Conservation (phyloP, 1,139 yeast species). For the Yamadazyma oceani region DNA sequence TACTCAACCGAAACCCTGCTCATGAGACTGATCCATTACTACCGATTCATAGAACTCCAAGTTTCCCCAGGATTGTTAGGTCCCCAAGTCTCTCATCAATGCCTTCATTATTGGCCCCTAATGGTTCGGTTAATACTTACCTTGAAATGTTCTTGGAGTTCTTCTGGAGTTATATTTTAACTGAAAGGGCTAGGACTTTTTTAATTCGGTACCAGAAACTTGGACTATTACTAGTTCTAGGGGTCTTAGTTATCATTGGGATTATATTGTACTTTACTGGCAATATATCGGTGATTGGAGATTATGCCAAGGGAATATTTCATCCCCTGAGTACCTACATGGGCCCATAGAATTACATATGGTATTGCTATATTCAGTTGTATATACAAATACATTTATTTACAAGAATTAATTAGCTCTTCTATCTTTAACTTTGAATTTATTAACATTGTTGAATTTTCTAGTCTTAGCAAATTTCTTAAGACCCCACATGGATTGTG, state of each 20-base stretch:
- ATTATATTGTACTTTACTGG: conserved; percentile 20
- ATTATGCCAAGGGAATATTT: conserved; percentile 11
- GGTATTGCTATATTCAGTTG: too few species aligned
- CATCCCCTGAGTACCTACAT: too few species aligned
- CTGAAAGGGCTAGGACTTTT: conserved; percentile 9
- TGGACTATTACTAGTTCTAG: conserved; percentile 7
- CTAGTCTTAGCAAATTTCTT: conserved; percentile 95
- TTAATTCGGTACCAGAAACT: conserved; percentile 3
- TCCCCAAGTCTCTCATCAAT: background rate
- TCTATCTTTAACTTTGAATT: conserved; percentile 83
- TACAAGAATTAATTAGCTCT: conserved; percentile 33
- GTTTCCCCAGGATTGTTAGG: background rate
- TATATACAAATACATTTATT: conserved; percentile 18
- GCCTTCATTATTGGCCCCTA: background rate
- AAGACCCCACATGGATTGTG: conserved; percentile 97
- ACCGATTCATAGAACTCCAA: conserved; percentile 10
- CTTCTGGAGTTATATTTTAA: conserved; percentile 13
- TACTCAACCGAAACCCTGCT: conserved; percentile 4
- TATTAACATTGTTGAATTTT: conserved; percentile 81
- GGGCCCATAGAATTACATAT: too few species aligned
- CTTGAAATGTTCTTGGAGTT: background rate
- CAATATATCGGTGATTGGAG: conserved; percentile 13
- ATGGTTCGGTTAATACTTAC: background rate
- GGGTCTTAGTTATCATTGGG: conserved; percentile 10
- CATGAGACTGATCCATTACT: conserved; percentile 14